Evolutionary conservation across 1,139 yeast genomes (phyloP).

Genomic region (Eremothecium cymbalariae): DNA sequence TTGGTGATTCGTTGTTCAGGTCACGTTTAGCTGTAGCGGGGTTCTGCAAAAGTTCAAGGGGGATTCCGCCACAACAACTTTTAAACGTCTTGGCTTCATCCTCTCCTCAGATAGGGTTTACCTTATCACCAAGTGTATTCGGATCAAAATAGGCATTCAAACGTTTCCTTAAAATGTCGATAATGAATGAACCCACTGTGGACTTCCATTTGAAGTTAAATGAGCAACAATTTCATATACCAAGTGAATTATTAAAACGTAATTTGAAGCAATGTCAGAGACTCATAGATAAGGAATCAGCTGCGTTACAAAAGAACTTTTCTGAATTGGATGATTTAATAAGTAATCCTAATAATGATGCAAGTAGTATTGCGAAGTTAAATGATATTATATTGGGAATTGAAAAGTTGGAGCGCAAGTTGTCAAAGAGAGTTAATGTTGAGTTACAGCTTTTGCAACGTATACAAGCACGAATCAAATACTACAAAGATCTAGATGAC

Average conservation of each 20-base stretch:
- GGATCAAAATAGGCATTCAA: too few relatives aligned
- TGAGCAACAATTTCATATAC: constrained; percentile 51
- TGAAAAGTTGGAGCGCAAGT: constrained; percentile 41
- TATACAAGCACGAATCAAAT: constrained; percentile 39
- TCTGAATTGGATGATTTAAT: constrained; percentile 38
- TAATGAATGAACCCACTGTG: constrained; percentile 32
- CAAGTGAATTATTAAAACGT: constrained; percentile 50
- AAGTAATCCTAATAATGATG: constrained; percentile 30
- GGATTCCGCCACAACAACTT: background rate
- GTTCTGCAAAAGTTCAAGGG: background rate
- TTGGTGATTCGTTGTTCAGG: too few relatives aligned
- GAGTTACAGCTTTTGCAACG: constrained; percentile 48
- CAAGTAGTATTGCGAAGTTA: constrained; percentile 23
- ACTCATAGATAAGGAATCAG: constrained; percentile 39
- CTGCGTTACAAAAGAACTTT: constrained; percentile 33
- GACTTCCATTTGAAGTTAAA: constrained; percentile 39
- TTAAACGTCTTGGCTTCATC: too few relatives aligned
- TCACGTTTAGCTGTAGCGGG: too few relatives aligned
- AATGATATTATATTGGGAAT: constrained; percentile 37
- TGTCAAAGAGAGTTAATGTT: constrained; percentile 35
- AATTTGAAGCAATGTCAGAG: constrained; percentile 51
- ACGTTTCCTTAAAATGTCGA: constrained; percentile 20
- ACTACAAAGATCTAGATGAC: constrained; percentile 34
- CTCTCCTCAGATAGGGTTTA: too few relatives aligned
- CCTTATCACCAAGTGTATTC: too few relatives aligned